Evolutionary conservation across 2,329 filamentous ascomycete species (phyloP).

Genomic region (Penicillium sp.): DNA sequence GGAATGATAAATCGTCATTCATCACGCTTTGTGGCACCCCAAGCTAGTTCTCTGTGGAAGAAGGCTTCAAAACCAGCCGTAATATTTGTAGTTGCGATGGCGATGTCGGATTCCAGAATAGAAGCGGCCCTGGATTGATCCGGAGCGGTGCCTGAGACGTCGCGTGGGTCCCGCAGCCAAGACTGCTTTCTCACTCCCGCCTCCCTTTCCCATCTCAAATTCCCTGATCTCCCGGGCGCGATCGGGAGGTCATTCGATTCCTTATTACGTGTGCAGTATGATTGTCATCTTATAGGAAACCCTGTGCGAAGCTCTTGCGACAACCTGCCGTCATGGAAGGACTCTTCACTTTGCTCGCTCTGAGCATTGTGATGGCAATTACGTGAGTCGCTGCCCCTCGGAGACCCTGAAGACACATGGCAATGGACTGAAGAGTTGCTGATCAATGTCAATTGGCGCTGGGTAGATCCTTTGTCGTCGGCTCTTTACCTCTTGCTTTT

Average conservation of each 20-base stretch:
- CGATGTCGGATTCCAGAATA: no score
- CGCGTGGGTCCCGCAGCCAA: not conserved
- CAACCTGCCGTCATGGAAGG: conserved; percentile 52
- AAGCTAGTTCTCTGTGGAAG: no score
- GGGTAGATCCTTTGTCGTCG: conserved; percentile 81
- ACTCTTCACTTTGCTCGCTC: conserved; percentile 57
- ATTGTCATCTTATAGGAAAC: conserved; percentile 25
- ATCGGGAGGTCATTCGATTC: no score
- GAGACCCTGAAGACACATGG: conserved; percentile 1
- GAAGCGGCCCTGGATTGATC: not conserved
- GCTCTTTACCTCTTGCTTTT: conserved; percentile 84
- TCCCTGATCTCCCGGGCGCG: not conserved
- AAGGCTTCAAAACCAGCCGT: no score
- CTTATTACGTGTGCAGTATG: conserved; percentile 20
- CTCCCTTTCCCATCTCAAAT: not conserved
- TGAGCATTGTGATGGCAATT: conserved; percentile 61
- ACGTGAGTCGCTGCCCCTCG: conserved; percentile 45
- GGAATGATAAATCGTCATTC: no score
- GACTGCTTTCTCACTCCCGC: not conserved
- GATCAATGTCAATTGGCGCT: not conserved
- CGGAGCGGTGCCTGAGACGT: not conserved
- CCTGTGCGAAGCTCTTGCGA: conserved; percentile 22
- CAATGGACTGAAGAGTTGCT: not conserved
- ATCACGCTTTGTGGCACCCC: no score
- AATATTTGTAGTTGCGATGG: no score